Percentiles rank a stretch among this genome's conserved stretches.
Evolutionary conservation across 148 eudicot species (phyloP).

Genomic region (Nyssa sinensis): DNA sequence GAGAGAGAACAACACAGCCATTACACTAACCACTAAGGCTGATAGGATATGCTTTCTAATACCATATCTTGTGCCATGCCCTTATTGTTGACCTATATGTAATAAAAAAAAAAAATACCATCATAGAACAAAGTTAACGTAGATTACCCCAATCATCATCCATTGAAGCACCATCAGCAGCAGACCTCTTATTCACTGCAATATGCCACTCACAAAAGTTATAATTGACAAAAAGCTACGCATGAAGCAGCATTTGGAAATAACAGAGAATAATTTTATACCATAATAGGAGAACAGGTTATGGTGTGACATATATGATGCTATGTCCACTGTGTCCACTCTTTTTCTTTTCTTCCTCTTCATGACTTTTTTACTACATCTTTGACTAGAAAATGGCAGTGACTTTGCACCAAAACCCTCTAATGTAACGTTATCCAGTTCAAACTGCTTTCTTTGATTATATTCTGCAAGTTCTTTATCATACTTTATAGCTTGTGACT

Average conservation of each 20-base stretch:
- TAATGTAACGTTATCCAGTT: slow-evolving; percentile 26
- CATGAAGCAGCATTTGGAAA: background rate
- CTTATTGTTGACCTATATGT: background rate
- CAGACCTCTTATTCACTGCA: slow-evolving; percentile 55
- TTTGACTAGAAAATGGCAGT: slow-evolving; percentile 37
- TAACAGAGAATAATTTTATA: slow-evolving; percentile 16
- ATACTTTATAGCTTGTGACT: slow-evolving; percentile 45
- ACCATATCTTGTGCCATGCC: background rate
- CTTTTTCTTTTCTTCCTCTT: slow-evolving; percentile 71
- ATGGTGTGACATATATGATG: slow-evolving; percentile 52
- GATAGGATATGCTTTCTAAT: background rate
- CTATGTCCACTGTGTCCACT: slow-evolving; percentile 46
- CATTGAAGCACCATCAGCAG: slow-evolving; percentile 36
- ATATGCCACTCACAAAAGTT: slow-evolving; percentile 16
- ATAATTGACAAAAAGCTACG: slow-evolving; percentile 1
- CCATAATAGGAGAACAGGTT: slow-evolving; percentile 66
- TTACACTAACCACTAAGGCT: background rate
- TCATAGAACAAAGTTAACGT: slow-evolving; percentile 32
- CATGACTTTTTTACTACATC: slow-evolving; percentile 32
- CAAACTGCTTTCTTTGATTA: slow-evolving; percentile 37
- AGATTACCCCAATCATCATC: slow-evolving; percentile 34
- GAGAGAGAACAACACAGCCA: too few species aligned
- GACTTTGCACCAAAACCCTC: slow-evolving; percentile 48
- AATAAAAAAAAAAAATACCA: background rate
- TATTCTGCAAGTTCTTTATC: slow-evolving; percentile 45